Percentiles rank a stretch among this genome's conserved stretches.
Conservation (phyloP, 257 asterid species). For the Cynanchum wilfordii region DNA sequence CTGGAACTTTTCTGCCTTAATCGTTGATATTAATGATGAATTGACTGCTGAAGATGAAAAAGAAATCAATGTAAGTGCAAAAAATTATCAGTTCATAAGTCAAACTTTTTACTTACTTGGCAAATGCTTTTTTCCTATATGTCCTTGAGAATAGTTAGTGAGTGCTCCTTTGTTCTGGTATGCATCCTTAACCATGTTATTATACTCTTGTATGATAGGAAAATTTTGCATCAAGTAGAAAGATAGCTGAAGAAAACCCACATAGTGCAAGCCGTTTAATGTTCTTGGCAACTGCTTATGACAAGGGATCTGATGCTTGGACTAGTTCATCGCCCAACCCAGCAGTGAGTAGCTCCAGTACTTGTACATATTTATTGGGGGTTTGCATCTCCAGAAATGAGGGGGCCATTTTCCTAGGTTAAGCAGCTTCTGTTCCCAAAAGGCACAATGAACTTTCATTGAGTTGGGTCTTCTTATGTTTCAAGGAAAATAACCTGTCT, state of each 20-base stretch:
- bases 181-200: constrained; percentile 18
- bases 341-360: constrained; percentile 46
- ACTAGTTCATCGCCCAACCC: constrained; percentile 64
- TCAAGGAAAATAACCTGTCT: not conserved
- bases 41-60: constrained; percentile 64
- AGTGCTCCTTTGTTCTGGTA: not conserved
- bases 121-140: not conserved
- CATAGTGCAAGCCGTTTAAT: constrained; percentile 56
- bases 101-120: not conserved
- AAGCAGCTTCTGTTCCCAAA: not conserved
- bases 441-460: not conserved
- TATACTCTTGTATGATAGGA: constrained; percentile 41
- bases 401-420: not conserved
- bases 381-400: not conserved
- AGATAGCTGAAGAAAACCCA: constrained; percentile 40
- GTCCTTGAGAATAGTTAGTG: constrained; percentile 18
- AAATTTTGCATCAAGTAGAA: constrained; percentile 56
- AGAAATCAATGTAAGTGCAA: constrained; percentile 59
- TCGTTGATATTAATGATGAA: constrained; percentile 80
- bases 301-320: constrained; percentile 85
- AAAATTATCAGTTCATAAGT: not conserved
- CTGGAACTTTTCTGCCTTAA: constrained; percentile 82
- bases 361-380: not conserved
- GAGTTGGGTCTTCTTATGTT: not conserved
- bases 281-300: constrained; percentile 82